Evolutionary conservation across 495 filamentous ascomycete species (phyloP).

Genomic region (Aspergillus kassunensis): DNA sequence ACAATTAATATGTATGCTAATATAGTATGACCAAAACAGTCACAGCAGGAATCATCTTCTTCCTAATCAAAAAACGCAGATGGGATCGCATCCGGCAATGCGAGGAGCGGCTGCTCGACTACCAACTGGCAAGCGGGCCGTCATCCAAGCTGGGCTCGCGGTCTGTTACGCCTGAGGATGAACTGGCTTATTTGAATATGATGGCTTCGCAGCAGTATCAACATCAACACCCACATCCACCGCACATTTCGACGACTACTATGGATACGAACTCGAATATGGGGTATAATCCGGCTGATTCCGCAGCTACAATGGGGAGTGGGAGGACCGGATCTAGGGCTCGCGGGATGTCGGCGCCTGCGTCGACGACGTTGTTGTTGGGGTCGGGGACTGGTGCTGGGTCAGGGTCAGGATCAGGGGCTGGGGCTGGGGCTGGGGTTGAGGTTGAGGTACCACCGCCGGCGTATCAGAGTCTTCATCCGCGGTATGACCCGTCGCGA

Average conservation of each 20-base stretch:
- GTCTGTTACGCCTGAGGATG: constrained; percentile 6
- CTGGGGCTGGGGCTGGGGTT: no score
- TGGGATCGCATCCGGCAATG: constrained; percentile 21
- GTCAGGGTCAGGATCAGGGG: no score
- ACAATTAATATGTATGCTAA: no score
- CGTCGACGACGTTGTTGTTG: constrained; percentile 2
- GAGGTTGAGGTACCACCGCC: constrained; percentile 21
- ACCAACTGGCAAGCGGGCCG: constrained; percentile 3
- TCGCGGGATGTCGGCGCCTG: not conserved
- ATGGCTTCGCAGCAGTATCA: not conserved
- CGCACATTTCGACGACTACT: not conserved
- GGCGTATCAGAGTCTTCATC: constrained; percentile 18
- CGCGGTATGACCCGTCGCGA: constrained; percentile 18
- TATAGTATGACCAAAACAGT: constrained; percentile 15
- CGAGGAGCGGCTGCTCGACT: constrained; percentile 21
- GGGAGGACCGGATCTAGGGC: not conserved
- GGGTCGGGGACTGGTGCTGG: no score
- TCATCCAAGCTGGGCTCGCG: not conserved
- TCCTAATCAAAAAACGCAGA: constrained; percentile 25
- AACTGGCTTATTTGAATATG: constrained; percentile 5
- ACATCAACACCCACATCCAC: no score
- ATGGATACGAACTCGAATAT: not conserved
- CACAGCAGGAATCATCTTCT: constrained; percentile 20
- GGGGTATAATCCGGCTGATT: not conserved
- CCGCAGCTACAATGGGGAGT: not conserved